Evolutionary conservation across 1,139 yeast species (phyloP).

Genomic region (Sugiyamaella neomexicana): DNA sequence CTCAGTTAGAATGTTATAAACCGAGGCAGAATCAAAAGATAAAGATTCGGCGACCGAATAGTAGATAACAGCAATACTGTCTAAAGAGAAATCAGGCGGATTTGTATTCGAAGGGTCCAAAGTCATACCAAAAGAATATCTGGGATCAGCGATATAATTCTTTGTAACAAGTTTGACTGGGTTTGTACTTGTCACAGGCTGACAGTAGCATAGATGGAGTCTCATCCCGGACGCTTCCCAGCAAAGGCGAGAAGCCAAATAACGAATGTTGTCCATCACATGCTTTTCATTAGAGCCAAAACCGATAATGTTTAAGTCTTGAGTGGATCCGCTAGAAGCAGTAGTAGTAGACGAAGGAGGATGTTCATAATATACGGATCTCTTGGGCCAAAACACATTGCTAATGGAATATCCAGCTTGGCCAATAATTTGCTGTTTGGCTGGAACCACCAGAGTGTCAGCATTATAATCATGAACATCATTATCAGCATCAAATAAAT

Average conservation of each 20-base stretch:
- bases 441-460: conserved; percentile 3
- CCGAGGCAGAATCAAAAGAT: conserved; percentile 14
- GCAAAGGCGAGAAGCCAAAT: conserved; percentile 14
- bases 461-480: not conserved
- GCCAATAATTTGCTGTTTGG: not conserved
- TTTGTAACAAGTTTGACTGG: conserved; percentile 6
- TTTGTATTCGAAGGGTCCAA: conserved; percentile 14
- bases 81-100: conserved; percentile 11
- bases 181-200: conserved; percentile 2
- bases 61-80: conserved; percentile 16
- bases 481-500: not conserved
- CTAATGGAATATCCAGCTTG: not conserved
- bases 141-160: conserved; percentile 15
- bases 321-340: not conserved
- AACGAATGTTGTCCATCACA: conserved; percentile 16
- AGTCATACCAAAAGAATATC: conserved; percentile 18
- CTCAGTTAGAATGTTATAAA: conserved; percentile 14
- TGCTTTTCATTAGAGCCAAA: conserved; percentile 16
- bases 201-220: conserved; percentile 17
- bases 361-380: not conserved
- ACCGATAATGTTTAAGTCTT: conserved; percentile 18
- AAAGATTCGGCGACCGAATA: conserved; percentile 7
- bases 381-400: conserved; percentile 1
- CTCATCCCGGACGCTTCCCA: conserved; percentile 11
- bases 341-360: too few species aligned